Percentiles rank a stretch among this genome's conserved stretches.
These are phyloP conservation scores for Poteriospumella lacustris DNA, from an alignment of 108 stramenopile species.

Conservation along the genomic window DNA sequence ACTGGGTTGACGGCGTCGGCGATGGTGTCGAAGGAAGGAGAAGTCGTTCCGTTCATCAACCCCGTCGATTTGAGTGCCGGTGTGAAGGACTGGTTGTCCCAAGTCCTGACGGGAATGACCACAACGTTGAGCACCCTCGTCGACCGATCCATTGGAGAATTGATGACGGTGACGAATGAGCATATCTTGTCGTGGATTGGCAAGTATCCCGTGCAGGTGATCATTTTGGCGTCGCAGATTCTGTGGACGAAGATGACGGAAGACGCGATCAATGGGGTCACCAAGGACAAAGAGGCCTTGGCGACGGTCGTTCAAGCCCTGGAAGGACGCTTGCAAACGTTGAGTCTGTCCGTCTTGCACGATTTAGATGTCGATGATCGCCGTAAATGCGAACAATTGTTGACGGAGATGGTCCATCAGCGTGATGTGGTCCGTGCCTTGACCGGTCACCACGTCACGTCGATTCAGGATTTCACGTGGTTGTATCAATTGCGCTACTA, in stretches of 20 bases:
- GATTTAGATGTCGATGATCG: conserved; percentile 74
- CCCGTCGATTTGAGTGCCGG: conserved; percentile 66
- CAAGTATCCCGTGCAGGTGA: conserved; percentile 86
- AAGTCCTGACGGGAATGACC: conserved; percentile 81
- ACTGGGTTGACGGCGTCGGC: conserved; percentile 29
- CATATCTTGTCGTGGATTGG: conserved; percentile 73
- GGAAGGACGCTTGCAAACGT: conserved; percentile 59
- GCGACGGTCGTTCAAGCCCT: conserved; percentile 23
- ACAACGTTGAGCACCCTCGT: conserved; percentile 77
- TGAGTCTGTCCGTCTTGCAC: conserved; percentile 80
- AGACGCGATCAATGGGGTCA: conserved; percentile 52
- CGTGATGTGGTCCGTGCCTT: conserved; percentile 83
- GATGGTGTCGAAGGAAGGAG: conserved; percentile 94
- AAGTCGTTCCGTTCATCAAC: conserved; percentile 67
- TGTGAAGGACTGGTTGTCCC: conserved; percentile 85
- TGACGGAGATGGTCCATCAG: conserved; percentile 95
- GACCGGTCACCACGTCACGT: background rate
- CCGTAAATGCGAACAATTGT: conserved; percentile 94
- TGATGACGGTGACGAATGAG: conserved; percentile 58
- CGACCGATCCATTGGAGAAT: conserved; percentile 58
- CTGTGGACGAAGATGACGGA: conserved; percentile 83
- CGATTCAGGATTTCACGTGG: conserved; percentile 74
- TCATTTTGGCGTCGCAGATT: conserved; percentile 83
- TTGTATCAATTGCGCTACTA: conserved; percentile 81
- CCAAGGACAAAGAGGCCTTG: conserved; percentile 37